Percentiles rank a stretch among this genome's conserved stretches.
Conservation (phyloP, 495 filamentous ascomycete species). For the Saxophila tyrrhenica region DNA sequence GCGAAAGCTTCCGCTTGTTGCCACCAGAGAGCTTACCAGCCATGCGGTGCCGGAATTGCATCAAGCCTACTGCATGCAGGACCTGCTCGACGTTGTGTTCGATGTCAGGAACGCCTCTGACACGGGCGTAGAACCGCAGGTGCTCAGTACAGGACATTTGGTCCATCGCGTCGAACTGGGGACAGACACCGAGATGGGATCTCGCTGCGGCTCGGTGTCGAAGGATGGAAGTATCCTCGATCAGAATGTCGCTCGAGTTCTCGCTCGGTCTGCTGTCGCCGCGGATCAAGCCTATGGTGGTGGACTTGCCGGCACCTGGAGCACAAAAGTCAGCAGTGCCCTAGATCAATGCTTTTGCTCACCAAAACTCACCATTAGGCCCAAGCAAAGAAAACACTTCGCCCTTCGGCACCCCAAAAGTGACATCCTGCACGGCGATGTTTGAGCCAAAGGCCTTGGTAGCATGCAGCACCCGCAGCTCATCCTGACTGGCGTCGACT, state of each 20-base stretch:
- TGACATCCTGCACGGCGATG: constrained; percentile 68
- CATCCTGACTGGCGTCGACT: constrained; percentile 43
- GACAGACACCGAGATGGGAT: constrained; percentile 64
- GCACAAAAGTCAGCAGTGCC: background rate
- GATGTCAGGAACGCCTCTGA: constrained; percentile 52
- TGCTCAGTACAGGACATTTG: constrained; percentile 62
- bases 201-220: constrained; percentile 54
- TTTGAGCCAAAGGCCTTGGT: constrained; percentile 61
- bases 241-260: constrained; percentile 49
- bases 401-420: constrained; percentile 63
- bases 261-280: constrained; percentile 63
- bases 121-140: constrained; percentile 60
- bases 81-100: constrained; percentile 46
- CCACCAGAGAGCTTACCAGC: constrained; percentile 59
- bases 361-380: too few relatives aligned
- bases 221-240: constrained; percentile 60
- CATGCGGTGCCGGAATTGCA: constrained; percentile 47
- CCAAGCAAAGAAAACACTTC: constrained; percentile 80
- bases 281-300: constrained; percentile 71
- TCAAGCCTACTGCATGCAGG: constrained; percentile 31
- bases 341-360: background rate
- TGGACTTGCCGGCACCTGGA: constrained; percentile 78
- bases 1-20: constrained; percentile 60
- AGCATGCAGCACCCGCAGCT: constrained; percentile 62
- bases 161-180: constrained; percentile 56